Evolutionary conservation across 306 rosid genomes (phyloP).

Genomic region (Quercus cerris): DNA sequence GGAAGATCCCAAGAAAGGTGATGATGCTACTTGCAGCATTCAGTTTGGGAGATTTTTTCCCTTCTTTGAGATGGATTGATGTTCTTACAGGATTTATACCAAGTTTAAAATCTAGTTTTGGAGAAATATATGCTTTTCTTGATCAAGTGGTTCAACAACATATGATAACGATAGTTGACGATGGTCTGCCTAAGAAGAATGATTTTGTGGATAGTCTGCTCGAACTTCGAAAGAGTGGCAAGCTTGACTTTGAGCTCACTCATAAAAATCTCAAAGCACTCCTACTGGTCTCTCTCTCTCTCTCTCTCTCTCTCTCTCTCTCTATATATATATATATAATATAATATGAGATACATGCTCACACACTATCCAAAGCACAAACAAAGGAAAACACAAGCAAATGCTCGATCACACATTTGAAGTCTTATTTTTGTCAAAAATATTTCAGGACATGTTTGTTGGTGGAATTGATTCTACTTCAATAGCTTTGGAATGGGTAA

Average conservation of each 20-base stretch:
- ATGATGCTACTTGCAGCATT: neutral
- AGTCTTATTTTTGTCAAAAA: neutral
- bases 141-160: neutral
- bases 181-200: neutral
- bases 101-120: no score
- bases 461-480: conserved; percentile 1
- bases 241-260: neutral
- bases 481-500: conserved; percentile 7
- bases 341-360: neutral
- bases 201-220: conserved; percentile 20
- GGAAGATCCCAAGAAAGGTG: neutral
- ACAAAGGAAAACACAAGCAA: no score
- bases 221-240: neutral
- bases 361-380: neutral
- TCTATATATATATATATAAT: no score
- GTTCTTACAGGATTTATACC: no score
- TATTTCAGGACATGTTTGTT: conserved; percentile 17
- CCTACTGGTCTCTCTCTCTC: neutral
- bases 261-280: neutral
- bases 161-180: neutral
- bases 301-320: neutral
- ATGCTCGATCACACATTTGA: neutral
- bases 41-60: neutral
- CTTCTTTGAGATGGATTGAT: no score
- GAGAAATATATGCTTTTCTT: no score